Base-by-base conservation (phyloP, 1,139 yeast species). In the Blastobotrys serpentis region DNA sequence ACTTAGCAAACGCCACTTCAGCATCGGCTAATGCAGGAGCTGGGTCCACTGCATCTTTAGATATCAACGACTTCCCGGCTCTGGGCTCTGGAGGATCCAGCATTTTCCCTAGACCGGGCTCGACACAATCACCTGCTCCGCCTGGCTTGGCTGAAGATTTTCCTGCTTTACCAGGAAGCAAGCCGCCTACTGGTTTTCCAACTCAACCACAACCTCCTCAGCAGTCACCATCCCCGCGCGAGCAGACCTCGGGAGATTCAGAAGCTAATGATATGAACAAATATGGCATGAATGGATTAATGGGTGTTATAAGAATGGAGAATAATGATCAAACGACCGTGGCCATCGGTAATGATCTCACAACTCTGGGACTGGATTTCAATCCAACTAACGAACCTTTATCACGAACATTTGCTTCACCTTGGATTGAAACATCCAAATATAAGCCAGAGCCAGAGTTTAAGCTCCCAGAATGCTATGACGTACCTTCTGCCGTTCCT, bases 381-480 rank as follows among this genome's bases (percentile, higher is more conserved):
- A 67, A 72, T 7, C 63, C 63, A 5, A 59, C 65, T 39, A 69
- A 71, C 38, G 71, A 74, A 14, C 74, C 79, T 52, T 72, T 89
- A 29, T 75, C 90, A 44, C 78, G 77, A 58, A 80, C 82, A n/a
- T 80, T 90, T 62, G 82, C 95, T 22, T 84, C 95, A 10, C 98
- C 98, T 10, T 92, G 98, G 98, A 75, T 86, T 33, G 98, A 90
- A 63, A 86, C 96, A 1, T 81, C 95, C 10, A 75, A 94, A 59
- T 82, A 89, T 50, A 90, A 86, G 57, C 96, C 90, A n/a, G 95
- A 88, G 58, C 98, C 98, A 2, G 76, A 75, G 54, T 87, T 79
- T 64, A 66, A 66, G 33, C 69, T 81, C 29, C 95, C 95, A 1
- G 60, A 67, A 19, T 73, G 82, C 44, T 82, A 85, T 53, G 74